Conservation (phyloP, 2,329 filamentous ascomycete genomes). For the Alternaria solani region DNA sequence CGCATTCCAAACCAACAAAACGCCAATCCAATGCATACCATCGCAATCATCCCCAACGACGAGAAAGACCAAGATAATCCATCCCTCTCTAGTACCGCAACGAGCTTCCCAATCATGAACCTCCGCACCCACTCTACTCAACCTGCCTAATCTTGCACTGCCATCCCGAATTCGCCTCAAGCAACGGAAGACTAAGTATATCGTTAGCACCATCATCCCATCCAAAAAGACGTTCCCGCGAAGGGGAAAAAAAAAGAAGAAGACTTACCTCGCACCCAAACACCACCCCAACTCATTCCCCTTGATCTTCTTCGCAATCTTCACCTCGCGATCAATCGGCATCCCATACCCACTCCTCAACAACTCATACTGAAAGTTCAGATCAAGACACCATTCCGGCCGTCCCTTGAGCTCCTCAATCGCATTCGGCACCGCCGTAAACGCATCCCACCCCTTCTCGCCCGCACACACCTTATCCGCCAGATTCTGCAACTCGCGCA, state of each 20-base stretch:
- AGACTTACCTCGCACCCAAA: constrained; percentile 89
- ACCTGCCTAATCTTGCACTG: constrained; percentile 84
- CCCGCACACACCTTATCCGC: constrained; percentile 85
- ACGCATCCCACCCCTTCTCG: constrained; percentile 79
- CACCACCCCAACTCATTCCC: constrained; percentile 98
- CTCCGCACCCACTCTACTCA: constrained; percentile 19
- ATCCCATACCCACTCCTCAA: constrained; percentile 97
- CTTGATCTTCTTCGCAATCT: constrained; percentile 99
- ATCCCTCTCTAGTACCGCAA: no score
- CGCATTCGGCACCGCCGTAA: constrained; percentile 77
- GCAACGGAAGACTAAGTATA: constrained; percentile 74
- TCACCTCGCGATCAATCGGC: constrained; percentile 94
- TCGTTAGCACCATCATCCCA: no score
- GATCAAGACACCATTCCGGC: constrained; percentile 90
- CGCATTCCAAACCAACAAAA: neutral
- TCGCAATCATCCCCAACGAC: no score
- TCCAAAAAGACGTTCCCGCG: no score
- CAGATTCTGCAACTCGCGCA: constrained; percentile 87
- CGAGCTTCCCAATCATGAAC: fast-evolving
- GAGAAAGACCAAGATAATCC: neutral
- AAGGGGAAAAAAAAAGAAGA: no score
- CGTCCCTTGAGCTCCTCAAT: constrained; percentile 80
- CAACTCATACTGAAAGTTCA: constrained; percentile 95
- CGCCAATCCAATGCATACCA: neutral
- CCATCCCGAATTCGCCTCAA: constrained; percentile 86